Evolutionary conservation across 73 alveolate genomes (phyloP).

Genomic region (Paraurostyla sp.): DNA sequence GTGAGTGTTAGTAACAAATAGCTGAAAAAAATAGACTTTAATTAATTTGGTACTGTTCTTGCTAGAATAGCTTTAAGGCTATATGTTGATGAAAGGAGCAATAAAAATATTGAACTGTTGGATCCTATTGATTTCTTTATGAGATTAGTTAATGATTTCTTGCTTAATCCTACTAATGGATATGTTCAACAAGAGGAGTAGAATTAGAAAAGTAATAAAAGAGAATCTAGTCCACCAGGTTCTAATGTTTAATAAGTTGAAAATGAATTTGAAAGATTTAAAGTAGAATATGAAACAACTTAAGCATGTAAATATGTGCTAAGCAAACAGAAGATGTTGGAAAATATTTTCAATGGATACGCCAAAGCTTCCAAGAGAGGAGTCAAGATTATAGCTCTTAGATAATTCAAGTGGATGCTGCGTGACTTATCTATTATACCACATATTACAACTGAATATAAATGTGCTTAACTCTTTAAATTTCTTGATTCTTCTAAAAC

Average conservation of each 20-base stretch:
- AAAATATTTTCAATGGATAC: background rate
- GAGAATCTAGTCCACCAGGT: too few relatives aligned
- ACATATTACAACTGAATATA: conserved; percentile 13
- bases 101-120: background rate
- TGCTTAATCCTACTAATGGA: background rate
- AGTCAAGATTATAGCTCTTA: background rate
- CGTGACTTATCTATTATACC: background rate
- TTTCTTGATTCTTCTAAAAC: background rate
- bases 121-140: conserved; percentile 2
- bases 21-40: background rate
- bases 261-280: background rate
- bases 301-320: background rate
- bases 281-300: background rate
- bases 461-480: background rate
- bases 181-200: background rate
- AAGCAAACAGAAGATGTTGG: background rate
- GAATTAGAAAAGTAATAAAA: too few relatives aligned
- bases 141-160: background rate
- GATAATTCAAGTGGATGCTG: background rate
- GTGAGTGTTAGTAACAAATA: background rate
- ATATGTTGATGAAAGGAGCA: background rate
- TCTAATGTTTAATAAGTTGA: background rate
- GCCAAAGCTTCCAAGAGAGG: background rate
- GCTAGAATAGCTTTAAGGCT: background rate
- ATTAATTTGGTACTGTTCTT: background rate